Evolutionary conservation across 2,329 filamentous ascomycete species (phyloP), one percentile per base, ranked within the genome.

Genomic region (Trichoderma simmonsii): DNA sequence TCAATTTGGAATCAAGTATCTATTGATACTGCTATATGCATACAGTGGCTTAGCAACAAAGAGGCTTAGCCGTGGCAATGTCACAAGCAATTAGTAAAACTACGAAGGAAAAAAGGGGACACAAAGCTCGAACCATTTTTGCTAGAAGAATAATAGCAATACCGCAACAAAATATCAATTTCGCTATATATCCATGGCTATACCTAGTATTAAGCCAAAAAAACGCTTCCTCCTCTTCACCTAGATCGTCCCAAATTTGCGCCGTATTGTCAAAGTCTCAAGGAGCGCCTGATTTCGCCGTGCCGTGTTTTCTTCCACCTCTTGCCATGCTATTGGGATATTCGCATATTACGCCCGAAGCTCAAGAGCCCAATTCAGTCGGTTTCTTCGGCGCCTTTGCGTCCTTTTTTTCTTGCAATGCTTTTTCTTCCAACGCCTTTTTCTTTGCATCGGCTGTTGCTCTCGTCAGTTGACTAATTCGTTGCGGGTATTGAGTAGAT

Each of bases 261-360:
- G 66, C 66, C 66, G 39, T 66, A 36, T 59, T 66, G 43, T 59
- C 28, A 67, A 61, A 68, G 28, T 43, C 11, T 34, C 70, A 39
- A 66, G 64, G 34, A 48, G 63, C 70, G 70, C 70, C 70, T 18
- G 34, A 62, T 59, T 72, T 72, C 70, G 70, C 70, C 70, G 57
- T 69, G 24, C 48, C 56, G 62, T 63, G 57, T 34, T 30, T 21
- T 34, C 28, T 34, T 34, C 56, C 28, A n/a, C 15, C 57, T 51
- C 7, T 36, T 54, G 66, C 39, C 9, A 21, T 7, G 39, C 66
- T 12, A 7, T 2, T 15, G 8, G 21, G 21, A 6, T 34, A 15
- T 36, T 54, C 9, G 51, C 39, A 54, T 28, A 8, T 28, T 21
- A 9, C 7, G 14, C 24, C 6, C 51, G 28, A 39, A 1, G 9